These are phyloP conservation scores for Clarireedia sp. DNA, from an alignment of 2,329 filamentous ascomycete species.

Conservation along the genomic window DNA sequence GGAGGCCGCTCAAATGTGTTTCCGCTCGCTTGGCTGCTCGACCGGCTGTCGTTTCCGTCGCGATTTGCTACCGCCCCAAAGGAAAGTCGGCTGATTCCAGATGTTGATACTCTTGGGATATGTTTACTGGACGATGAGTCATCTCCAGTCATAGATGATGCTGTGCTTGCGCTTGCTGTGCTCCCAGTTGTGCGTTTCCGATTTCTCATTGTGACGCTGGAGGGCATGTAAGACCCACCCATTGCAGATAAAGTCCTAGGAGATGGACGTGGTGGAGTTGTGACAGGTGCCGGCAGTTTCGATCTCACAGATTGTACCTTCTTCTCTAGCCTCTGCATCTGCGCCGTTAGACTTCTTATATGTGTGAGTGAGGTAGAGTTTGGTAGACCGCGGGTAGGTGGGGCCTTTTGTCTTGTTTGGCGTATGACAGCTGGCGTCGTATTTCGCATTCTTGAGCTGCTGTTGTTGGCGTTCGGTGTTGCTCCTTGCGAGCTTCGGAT, in stretches of 20 bases:
- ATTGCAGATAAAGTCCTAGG: constrained; percentile 45
- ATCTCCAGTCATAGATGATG: constrained; percentile 20
- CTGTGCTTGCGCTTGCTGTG: constrained; percentile 24
- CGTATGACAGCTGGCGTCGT: constrained; percentile 31
- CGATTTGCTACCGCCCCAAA: constrained; percentile 55
- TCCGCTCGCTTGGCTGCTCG: constrained; percentile 7
- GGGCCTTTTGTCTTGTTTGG: constrained; percentile 36
- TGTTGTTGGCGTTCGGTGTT: constrained; percentile 14
- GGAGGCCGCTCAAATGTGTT: constrained; percentile 20
- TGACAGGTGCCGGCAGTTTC: constrained; percentile 75
- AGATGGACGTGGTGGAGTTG: constrained; percentile 73
- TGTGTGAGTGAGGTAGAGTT: constrained; percentile 73
- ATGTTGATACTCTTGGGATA: constrained; percentile 51
- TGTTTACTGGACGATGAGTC: constrained; percentile 39
- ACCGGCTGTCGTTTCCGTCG: constrained; percentile 12
- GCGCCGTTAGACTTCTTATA: constrained; percentile 85
- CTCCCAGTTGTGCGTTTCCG: constrained; percentile 57
- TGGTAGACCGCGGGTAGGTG: constrained; percentile 36
- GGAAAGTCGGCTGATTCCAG: constrained; percentile 54
- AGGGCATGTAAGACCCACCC: constrained; percentile 39
- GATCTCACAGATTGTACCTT: constrained; percentile 86
- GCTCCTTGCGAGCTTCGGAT: constrained; percentile 21
- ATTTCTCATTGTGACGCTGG: constrained; percentile 57
- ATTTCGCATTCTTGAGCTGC: constrained; percentile 19
- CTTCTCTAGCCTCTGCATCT: constrained; percentile 95